phyloP scores from a whole-genome alignment of 2,329 filamentous ascomycete genomes.

The Penicillium digitatum region DNA sequence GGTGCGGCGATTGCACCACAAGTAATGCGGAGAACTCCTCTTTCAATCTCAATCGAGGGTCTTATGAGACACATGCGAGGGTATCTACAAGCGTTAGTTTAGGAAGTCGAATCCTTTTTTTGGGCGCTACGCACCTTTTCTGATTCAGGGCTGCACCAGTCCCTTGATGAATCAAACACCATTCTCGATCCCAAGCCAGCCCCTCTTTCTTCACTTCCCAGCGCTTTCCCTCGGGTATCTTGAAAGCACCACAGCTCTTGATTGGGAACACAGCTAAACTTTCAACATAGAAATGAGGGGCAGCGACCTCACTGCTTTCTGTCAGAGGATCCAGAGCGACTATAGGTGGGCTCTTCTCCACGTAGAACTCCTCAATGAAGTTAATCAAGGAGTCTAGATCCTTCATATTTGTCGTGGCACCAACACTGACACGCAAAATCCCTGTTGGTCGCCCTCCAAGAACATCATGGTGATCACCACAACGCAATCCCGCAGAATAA shows the following conservation, averaged over 20 bases:
- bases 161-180: constrained; percentile 86
- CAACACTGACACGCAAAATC: constrained; percentile 77
- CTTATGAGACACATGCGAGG: constrained; percentile 81
- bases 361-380: constrained; percentile 70
- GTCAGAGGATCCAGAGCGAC: constrained; percentile 16
- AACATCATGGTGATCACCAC: constrained; percentile 77
- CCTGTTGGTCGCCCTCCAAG: constrained; percentile 83
- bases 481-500: constrained; percentile 79
- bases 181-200: constrained; percentile 90
- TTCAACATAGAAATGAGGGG: constrained; percentile 52
- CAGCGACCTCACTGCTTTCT: constrained; percentile 11
- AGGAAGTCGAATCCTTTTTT: neutral
- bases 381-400: constrained; percentile 70
- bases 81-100: neutral
- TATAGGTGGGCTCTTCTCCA: constrained; percentile 33
- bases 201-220: constrained; percentile 84
- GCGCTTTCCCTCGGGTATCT: constrained; percentile 56
- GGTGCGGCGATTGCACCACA: constrained; percentile 35
- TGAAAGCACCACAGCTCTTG: constrained; percentile 84
- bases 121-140: constrained; percentile 60
- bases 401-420: constrained; percentile 76
- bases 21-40: constrained; percentile 60
- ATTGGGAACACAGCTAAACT: constrained; percentile 78
- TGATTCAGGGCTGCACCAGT: constrained; percentile 82
- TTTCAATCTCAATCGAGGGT: constrained; percentile 67